phyloP scores from a whole-genome alignment of 2,329 filamentous ascomycete genomes.

The Aspergillus unguis region DNA sequence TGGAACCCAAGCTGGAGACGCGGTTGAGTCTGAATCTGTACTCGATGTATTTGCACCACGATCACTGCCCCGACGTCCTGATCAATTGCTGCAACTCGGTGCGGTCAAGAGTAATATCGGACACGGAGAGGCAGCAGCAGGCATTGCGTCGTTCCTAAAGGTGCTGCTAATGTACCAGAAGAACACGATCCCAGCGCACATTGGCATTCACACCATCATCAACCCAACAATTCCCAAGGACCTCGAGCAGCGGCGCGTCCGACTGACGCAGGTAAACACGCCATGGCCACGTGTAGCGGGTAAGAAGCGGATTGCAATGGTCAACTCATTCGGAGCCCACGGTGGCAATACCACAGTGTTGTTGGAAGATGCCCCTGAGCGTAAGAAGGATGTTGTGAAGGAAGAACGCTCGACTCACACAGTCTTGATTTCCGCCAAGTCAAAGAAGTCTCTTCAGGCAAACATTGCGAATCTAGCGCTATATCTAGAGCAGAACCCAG shows the following conservation, averaged over 20 bases:
- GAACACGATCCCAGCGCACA: constrained; percentile 61
- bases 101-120: constrained; percentile 30
- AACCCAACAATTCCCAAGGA: constrained; percentile 32
- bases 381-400: constrained; percentile 45
- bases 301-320: constrained; percentile 30
- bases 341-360: constrained; percentile 66
- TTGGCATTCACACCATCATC: constrained; percentile 59
- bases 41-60: constrained; percentile 32
- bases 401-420: constrained; percentile 53
- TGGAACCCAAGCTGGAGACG: constrained; percentile 42
- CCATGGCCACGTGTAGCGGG: constrained; percentile 21
- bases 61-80: constrained; percentile 15
- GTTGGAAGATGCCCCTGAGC: constrained; percentile 52
- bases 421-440: constrained; percentile 57
- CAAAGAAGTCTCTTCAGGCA: constrained; percentile 39
- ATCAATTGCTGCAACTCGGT: constrained; percentile 20
- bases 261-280: constrained; percentile 43
- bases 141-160: constrained; percentile 52
- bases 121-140: constrained; percentile 32
- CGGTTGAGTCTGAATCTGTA: constrained; percentile 37
- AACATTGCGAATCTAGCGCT: constrained; percentile 53
- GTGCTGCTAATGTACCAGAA: constrained; percentile 64
- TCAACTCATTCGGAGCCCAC: constrained; percentile 69
- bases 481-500: constrained; percentile 34
- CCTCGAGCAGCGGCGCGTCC: constrained; percentile 27